Evolutionary conservation across 345 rosid genomes (phyloP).

Genomic region (Corchorus olitorius): DNA sequence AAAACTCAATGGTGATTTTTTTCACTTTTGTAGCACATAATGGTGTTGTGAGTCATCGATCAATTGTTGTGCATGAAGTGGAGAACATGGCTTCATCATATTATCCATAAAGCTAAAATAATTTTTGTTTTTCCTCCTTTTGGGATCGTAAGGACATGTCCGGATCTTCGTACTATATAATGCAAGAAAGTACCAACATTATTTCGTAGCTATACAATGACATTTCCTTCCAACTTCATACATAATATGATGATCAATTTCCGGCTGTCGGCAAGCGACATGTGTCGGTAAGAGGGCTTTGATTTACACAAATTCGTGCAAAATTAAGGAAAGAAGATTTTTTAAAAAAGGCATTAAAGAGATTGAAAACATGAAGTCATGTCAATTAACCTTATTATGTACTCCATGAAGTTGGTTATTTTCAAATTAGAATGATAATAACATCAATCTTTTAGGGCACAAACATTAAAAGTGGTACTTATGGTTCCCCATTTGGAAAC

Average conservation of each 20-base stretch:
- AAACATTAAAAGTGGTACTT: background rate
- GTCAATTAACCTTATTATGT: slow-evolving; percentile 8
- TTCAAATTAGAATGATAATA: background rate
- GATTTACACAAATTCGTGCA: background rate
- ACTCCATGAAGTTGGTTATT: background rate
- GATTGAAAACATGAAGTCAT: background rate
- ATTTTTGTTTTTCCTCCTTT: background rate
- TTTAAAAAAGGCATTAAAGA: background rate
- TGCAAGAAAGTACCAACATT: slow-evolving; percentile 31
- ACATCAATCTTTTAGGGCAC: slow-evolving; percentile 13
- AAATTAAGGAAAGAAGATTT: background rate
- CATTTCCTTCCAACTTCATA: slow-evolving; percentile 7
- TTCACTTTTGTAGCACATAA: slow-evolving; percentile 15
- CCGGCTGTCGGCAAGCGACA: slow-evolving; percentile 5
- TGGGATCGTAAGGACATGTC: slow-evolving; percentile 26
- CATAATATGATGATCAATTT: background rate
- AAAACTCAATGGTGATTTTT: background rate
- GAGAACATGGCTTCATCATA: slow-evolving; percentile 22
- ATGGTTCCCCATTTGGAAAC: slow-evolving; percentile 10
- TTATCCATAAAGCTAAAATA: slow-evolving; percentile 20
- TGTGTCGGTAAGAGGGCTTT: slow-evolving; percentile 4
- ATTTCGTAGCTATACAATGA: slow-evolving; percentile 11
- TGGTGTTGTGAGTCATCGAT: slow-evolving; percentile 20
- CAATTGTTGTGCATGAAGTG: slow-evolving; percentile 20
- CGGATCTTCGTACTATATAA: slow-evolving; percentile 27